Percentiles rank a stretch among this genome's conserved stretches.
phyloP scores from a whole-genome alignment of 2,329 filamentous ascomycete species.

The Leptographium flavum region DNA sequence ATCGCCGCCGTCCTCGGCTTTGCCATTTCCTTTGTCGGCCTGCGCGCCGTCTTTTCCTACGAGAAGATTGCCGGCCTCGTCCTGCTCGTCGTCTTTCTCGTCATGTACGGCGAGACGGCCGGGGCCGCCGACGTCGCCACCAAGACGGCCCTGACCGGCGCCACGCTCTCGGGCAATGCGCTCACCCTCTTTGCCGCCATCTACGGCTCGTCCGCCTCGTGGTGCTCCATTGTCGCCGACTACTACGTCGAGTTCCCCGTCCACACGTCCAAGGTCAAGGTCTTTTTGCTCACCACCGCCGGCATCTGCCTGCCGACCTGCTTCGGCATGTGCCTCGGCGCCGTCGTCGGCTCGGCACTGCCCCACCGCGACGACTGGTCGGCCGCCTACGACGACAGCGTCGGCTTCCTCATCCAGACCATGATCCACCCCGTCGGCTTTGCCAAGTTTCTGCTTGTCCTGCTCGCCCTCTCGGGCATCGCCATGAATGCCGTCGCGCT shows the following conservation, averaged over 20 bases:
- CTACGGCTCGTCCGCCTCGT: constrained; percentile 34
- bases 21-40: constrained; percentile 36
- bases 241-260: constrained; percentile 33
- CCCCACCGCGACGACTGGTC: constrained; percentile 38
- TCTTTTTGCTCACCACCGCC: constrained; percentile 31
- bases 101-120: constrained; percentile 32
- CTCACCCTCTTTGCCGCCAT: constrained; percentile 29
- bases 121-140: constrained; percentile 24
- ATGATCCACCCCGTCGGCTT: constrained; percentile 46
- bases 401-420: constrained; percentile 44
- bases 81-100: constrained; percentile 31
- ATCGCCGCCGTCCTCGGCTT: constrained; percentile 34
- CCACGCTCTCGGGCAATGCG: constrained; percentile 22
- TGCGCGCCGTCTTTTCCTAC: constrained; percentile 32
- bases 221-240: constrained; percentile 30
- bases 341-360: constrained; percentile 46
- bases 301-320: constrained; percentile 33
- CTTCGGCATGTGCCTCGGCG: constrained; percentile 45
- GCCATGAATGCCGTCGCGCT: constrained; percentile 32
- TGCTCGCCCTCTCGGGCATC: constrained; percentile 37
- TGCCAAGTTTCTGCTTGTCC: constrained; percentile 46
- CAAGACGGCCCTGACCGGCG: constrained; percentile 20
- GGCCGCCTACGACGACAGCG: constrained; percentile 36
- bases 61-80: constrained; percentile 35
- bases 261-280: constrained; percentile 27